Base-by-base conservation (phyloP, 2,329 filamentous ascomycete genomes). In the Apiospora pterosperma region DNA sequence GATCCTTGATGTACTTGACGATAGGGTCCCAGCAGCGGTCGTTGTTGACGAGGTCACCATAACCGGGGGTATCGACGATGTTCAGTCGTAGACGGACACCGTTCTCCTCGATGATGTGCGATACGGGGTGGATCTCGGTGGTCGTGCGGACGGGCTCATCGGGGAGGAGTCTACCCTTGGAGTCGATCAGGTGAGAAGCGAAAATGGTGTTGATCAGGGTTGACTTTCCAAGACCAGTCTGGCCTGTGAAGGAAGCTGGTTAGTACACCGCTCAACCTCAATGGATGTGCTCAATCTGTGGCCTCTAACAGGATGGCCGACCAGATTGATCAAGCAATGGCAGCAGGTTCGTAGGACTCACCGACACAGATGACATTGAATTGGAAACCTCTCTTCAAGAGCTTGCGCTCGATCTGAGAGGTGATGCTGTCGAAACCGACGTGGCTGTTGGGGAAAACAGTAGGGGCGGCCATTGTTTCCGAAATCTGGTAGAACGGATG, bases 361-460 rank as follows among this genome's bases (percentile, higher is more conserved):
- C 96, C 96, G 80, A 98, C 96, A 80, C 94, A 97, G 81, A 98
- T 98, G 77, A 98, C 91, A 80, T 99, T 99, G 89, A 99, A 99
- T 83, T 99, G 96, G 83, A 99, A 99, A 75, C 96, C 96, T 83
- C 96, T 93, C 88, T 99, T 99, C 84, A 99, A 82, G 78, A 98
- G 91, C 91, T 99, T 99, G 85, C 92, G 92, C 90, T 99, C 96
- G 75, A 99, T 99, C 86, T 99, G 96, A 73, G 91, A 93, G 74
- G 96, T 99, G 87, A 99, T 99, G 85, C 93, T 97, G 86, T 99
- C 96, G 85, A 99, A 99, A 88, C 96, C 96, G 81, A 99, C 96
- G 87, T 98, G 96, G 90, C 91, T 97, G 80, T 96, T 90, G 77
- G 96, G 96, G 82, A 92, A 96, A 79, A 91, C 88, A 76, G 88